Evolutionary conservation across 345 rosid genomes (phyloP), one percentile per base, ranked within the genome.

Genomic region (Acer saccharum): DNA sequence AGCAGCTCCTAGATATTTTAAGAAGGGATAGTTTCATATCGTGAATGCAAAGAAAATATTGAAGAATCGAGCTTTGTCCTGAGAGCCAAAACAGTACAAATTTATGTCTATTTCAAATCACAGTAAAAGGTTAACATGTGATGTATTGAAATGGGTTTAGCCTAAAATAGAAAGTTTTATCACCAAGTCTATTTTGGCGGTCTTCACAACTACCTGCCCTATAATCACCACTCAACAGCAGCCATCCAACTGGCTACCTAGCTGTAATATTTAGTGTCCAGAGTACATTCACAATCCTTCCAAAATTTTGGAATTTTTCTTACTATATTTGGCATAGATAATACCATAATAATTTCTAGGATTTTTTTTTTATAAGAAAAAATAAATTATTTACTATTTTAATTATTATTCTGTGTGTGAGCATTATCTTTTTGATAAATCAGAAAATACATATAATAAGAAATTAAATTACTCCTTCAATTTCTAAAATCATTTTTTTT

Each of bases 51-150:
- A 60, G 27, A 60, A 60, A 6, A 60, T n/a, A 60, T 60, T 60
- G 3, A 7, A 60, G 64, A 60, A 60, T 60, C 64, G 0, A 16
- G 6, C 23, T 27, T 82, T 62, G 82, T 46, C 74, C 65, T 57
- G 74, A 75, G 81, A 68, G 76, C 74, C 82, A 85, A 81, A 81
- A 77, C 77, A 78, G 70, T 78, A 68, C 39, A 86, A 86, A 86
- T 82, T 79, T 18, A 76, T 60, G 88, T 93, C 90, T 18, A 76
- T 76, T 81, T 87, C 88, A 83, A 69, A 57, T 66, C 69, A 78
- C 75, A 72, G 80, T 76, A 66, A 57, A 79, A 57, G 74, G 50
- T 74, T 54, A 73, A 69, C 87, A 86, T 79, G 88, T 83, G 88
- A 62, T 79, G 67, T 61, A 61, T 73, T 66, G 11, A 46, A 66